A percentile compares a stretch with the other conserved stretches of the same genome.
Evolutionary conservation across 208 protist species (phyloP).

Genomic region (Trichomonas gallinae): DNA sequence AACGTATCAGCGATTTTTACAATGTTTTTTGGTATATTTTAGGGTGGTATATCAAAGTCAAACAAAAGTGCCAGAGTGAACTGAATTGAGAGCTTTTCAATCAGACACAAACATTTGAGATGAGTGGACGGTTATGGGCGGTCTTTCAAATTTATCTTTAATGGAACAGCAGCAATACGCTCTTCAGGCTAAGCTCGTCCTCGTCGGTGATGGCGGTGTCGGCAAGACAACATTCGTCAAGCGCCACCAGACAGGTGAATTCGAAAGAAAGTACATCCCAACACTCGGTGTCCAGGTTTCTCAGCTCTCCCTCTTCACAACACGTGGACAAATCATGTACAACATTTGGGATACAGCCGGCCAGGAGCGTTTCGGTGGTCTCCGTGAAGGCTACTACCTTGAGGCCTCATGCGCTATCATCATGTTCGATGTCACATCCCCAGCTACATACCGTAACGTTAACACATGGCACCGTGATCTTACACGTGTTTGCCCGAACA

Average conservation of each 20-base stretch:
- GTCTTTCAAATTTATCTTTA: neutral
- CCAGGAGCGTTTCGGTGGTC: slow-evolving; percentile 82
- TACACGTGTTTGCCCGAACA: slow-evolving; percentile 95
- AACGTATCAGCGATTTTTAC: no score
- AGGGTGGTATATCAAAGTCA: no score
- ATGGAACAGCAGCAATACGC: neutral
- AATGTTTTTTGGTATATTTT: no score
- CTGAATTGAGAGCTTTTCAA: neutral
- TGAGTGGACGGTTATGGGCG: neutral
- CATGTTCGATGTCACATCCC: slow-evolving; percentile 99
- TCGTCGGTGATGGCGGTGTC: slow-evolving; percentile 97
- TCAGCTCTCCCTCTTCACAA: slow-evolving; percentile 93
- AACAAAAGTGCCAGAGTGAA: no score
- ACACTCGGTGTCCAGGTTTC: slow-evolving; percentile 90
- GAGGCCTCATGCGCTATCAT: slow-evolving; percentile 98
- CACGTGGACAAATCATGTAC: slow-evolving; percentile 88
- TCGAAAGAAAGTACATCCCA: slow-evolving; percentile 96
- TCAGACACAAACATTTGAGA: neutral
- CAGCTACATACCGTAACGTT: slow-evolving; percentile 99
- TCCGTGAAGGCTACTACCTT: slow-evolving; percentile 98
- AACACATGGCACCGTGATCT: slow-evolving; percentile 97
- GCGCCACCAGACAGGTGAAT: slow-evolving; percentile 97
- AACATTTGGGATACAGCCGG: slow-evolving; percentile 99
- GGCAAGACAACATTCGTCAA: slow-evolving; percentile 99
- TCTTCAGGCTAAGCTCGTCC: slow-evolving; percentile 66